These are phyloP conservation scores for Solanum sejunctum DNA, from an alignment of 257 asterid genomes.

Conservation along the genomic window DNA sequence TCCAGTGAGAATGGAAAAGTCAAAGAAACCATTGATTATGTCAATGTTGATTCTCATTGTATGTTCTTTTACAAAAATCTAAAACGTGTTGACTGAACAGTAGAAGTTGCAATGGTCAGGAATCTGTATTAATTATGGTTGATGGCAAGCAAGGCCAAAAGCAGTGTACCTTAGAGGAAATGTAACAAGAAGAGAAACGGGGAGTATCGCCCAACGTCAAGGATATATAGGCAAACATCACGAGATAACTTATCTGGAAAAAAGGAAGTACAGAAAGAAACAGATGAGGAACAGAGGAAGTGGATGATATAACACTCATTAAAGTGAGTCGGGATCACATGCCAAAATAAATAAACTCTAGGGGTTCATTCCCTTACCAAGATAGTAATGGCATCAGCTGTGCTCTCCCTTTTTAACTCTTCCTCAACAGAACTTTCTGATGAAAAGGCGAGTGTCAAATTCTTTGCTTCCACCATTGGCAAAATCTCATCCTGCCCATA, in stretches of 20 bases:
- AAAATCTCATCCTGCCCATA: constrained; percentile 71
- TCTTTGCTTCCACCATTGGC: constrained; percentile 67
- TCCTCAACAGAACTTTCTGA: constrained; percentile 97
- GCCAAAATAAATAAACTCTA: background rate
- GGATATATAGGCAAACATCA: constrained; percentile 98
- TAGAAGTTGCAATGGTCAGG: background rate
- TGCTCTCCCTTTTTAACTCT: constrained; percentile 94
- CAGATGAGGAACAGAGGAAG: background rate
- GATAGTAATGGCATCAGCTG: constrained; percentile 93
- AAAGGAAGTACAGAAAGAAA: background rate
- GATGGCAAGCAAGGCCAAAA: background rate
- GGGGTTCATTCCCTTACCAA: constrained; percentile 33
- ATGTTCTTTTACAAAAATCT: background rate
- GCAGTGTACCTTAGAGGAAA: constrained; percentile 83
- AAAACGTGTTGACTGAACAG: background rate
- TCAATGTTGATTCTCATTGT: background rate
- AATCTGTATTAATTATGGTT: background rate
- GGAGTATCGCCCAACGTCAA: constrained; percentile 92
- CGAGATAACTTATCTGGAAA: constrained; percentile 96
- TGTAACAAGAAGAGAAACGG: constrained; percentile 57
- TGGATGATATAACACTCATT: background rate
- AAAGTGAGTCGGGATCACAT: background rate
- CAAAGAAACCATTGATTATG: background rate
- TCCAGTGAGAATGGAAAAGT: background rate
- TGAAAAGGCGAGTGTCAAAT: constrained; percentile 77